Conservation (phyloP, 169 alveolate genomes). For the Plasmodium blacklocki region DNA sequence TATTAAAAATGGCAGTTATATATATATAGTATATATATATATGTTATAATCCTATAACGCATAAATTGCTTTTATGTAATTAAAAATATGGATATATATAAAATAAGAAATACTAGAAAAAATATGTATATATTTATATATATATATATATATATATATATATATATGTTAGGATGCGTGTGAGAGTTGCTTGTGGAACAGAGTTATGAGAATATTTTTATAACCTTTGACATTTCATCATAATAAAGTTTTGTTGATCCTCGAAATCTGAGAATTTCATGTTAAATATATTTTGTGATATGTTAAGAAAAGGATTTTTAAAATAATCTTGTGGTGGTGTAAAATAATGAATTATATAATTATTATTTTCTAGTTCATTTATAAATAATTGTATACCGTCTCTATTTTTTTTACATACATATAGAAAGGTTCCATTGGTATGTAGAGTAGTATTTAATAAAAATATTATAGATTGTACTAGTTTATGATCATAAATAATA, state of each 20-base stretch:
- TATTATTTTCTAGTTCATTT: constrained; percentile 64
- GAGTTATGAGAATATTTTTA: too few species aligned
- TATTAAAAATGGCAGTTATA: too few species aligned
- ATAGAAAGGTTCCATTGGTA: constrained; percentile 77
- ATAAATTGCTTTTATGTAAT: too few species aligned
- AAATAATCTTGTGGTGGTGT: constrained; percentile 38
- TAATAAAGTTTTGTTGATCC: constrained; percentile 9
- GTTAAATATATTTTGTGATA: constrained; percentile 21
- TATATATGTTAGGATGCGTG: background rate
- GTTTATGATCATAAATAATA: constrained; percentile 78
- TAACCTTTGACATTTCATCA: constrained; percentile 22
- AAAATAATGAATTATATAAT: constrained; percentile 17
- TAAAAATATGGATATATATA: too few species aligned
- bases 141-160: background rate
- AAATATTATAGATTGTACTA: constrained; percentile 77
- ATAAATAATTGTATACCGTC: constrained; percentile 77
- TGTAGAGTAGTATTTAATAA: constrained; percentile 57
- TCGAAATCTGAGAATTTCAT: constrained; percentile 43
- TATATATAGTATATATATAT: too few species aligned
- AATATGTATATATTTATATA: too few species aligned
- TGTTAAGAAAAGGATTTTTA: constrained; percentile 32
- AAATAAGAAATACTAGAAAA: too few species aligned
- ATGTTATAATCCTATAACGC: too few species aligned
- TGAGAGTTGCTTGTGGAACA: too few species aligned
- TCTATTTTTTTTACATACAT: constrained; percentile 79